phyloP scores from a whole-genome alignment of 2,329 filamentous ascomycete genomes.

The Trichoderma simmonsii region DNA sequence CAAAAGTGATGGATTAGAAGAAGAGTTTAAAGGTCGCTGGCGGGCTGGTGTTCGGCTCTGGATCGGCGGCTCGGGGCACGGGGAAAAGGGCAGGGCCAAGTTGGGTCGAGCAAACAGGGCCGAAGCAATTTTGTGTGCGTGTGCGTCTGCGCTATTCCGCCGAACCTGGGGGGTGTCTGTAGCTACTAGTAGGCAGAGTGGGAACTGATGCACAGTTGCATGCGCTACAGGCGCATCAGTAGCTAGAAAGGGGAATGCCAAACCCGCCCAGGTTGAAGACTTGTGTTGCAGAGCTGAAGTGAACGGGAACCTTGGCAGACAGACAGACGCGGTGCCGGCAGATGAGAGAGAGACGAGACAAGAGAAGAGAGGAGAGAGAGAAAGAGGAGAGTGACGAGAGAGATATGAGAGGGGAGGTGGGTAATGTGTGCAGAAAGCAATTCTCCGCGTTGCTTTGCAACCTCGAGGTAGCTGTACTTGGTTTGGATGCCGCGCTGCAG shows the following conservation, averaged over 20 bases:
- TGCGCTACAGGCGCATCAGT: slow-evolving; percentile 17
- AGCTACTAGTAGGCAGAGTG: not conserved
- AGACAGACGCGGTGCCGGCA: not conserved
- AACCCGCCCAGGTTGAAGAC: not conserved
- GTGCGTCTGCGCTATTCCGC: slow-evolving; percentile 12
- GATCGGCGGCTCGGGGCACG: slow-evolving; percentile 18
- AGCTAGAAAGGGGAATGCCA: slow-evolving; percentile 10
- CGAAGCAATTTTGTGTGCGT: slow-evolving; percentile 14
- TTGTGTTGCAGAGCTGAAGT: not conserved
- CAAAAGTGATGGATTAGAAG: slow-evolving; percentile 15
- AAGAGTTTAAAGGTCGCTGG: slow-evolving; percentile 13
- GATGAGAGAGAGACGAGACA: not conserved
- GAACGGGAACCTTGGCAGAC: not conserved
- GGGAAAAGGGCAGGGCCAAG: slow-evolving; percentile 15
- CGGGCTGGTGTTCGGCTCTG: slow-evolving; percentile 15
- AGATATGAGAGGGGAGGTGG: not conserved
- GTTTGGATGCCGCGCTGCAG: not conserved
- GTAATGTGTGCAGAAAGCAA: not conserved
- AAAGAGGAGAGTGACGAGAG: not conserved
- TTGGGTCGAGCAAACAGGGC: not conserved
- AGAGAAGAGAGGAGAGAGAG: not conserved
- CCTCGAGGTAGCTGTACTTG: not conserved
- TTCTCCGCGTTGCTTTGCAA: not conserved
- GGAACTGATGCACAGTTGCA: slow-evolving; percentile 16
- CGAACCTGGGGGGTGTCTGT: slow-evolving; percentile 16